These are phyloP conservation scores for Calonectria henricotiae DNA, from an alignment of 2,329 filamentous ascomycete species.

Conservation along the genomic window DNA sequence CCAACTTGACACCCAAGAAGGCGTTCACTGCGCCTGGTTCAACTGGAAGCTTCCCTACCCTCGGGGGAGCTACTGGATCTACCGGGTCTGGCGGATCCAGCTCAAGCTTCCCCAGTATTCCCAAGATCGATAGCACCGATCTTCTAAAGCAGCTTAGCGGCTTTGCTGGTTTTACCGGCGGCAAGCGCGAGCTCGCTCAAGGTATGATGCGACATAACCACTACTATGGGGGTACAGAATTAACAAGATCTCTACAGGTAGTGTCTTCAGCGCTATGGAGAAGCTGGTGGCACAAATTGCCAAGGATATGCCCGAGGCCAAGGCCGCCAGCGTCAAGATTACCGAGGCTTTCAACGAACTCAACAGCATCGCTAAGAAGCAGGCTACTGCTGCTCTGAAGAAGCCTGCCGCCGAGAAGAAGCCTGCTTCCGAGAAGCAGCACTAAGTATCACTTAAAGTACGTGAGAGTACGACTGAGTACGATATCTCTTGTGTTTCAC, in stretches of 20 bases:
- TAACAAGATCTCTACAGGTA: not conserved
- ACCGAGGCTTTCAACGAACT: conserved; percentile 11
- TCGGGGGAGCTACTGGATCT: not conserved
- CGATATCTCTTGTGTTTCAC: not conserved
- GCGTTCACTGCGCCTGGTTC: not conserved
- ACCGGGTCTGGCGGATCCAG: not conserved
- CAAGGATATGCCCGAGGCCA: conserved; percentile 7
- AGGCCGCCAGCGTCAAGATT: not conserved
- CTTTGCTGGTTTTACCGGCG: not conserved
- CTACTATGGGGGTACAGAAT: not conserved
- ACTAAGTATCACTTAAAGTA: not conserved
- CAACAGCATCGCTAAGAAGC: not conserved
- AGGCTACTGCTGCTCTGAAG: not conserved
- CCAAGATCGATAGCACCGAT: not conserved
- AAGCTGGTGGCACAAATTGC: not conserved
- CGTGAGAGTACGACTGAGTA: not conserved
- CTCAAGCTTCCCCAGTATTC: not conserved
- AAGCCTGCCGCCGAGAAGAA: not conserved
- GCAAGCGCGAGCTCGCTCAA: conserved; percentile 8
- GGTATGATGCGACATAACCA: not conserved
- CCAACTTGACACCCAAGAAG: not conserved
- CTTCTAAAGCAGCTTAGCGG: conserved; percentile 10
- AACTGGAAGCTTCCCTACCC: not conserved
- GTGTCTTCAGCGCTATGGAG: conserved; percentile 4
- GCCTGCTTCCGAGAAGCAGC: not conserved